Evolutionary conservation across 345 rosid species (phyloP).

Genomic region (Eutrema yunnanense): DNA sequence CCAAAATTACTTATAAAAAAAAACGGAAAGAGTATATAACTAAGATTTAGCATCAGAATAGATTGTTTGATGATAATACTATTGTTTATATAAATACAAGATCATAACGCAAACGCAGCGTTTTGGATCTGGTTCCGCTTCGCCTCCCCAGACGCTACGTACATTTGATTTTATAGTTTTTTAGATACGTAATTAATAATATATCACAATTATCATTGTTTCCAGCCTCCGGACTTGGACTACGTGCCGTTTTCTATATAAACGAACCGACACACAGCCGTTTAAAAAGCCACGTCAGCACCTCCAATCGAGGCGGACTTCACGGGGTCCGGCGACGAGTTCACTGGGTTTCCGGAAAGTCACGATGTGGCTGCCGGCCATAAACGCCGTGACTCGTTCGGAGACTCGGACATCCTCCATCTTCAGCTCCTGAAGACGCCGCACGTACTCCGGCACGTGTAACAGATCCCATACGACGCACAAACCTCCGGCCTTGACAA

Average conservation of each 20-base stretch:
- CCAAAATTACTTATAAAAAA: no score
- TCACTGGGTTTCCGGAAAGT: constrained; percentile 74
- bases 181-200: background rate
- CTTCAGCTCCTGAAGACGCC: constrained; percentile 70
- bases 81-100: constrained; percentile 9
- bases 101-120: constrained; percentile 15
- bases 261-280: background rate
- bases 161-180: background rate
- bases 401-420: constrained; percentile 87
- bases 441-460: constrained; percentile 80
- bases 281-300: constrained; percentile 26
- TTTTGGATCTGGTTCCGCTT: constrained; percentile 31
- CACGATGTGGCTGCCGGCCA: constrained; percentile 87
- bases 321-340: constrained; percentile 51
- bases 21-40: no score
- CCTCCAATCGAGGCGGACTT: constrained; percentile 79
- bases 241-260: constrained; percentile 14
- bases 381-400: constrained; percentile 83
- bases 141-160: constrained; percentile 27
- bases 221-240: background rate
- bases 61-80: background rate
- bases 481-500: constrained; percentile 71
- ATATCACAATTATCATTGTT: constrained; percentile 10
- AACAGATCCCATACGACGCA: constrained; percentile 91
- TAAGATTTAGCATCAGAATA: background rate